These are phyloP conservation scores for Caryopteris hybrid DNA, from an alignment of 305 asterid genomes.

Conservation along the genomic window DNA sequence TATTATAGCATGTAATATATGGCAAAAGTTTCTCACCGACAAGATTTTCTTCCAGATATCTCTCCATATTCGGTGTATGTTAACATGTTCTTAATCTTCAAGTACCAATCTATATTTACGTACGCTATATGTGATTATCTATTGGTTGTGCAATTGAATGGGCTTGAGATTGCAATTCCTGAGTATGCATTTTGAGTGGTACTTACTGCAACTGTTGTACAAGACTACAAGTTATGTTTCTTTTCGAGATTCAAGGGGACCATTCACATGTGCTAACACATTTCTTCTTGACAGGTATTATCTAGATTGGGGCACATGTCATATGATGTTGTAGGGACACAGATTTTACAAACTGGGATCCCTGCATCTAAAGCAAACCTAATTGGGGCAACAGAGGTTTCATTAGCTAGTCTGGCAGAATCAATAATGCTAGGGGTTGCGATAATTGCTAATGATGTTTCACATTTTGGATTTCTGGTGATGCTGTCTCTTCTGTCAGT, in stretches of 20 bases:
- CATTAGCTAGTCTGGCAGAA: conserved; percentile 91
- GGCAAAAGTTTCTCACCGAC: background rate
- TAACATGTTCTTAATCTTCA: background rate
- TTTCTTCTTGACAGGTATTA: conserved; percentile 50
- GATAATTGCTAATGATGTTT: conserved; percentile 71
- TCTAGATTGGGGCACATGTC: conserved; percentile 96
- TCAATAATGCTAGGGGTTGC: conserved; percentile 84
- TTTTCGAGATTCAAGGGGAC: conserved; percentile 2
- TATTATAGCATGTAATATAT: background rate
- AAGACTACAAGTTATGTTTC: background rate
- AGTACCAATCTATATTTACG: background rate
- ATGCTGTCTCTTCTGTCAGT: conserved; percentile 70
- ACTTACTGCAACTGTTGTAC: background rate
- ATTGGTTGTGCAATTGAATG: background rate
- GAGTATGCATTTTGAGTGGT: background rate
- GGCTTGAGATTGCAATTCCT: background rate
- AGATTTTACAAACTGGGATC: conserved; percentile 87
- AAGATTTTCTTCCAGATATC: background rate
- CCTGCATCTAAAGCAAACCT: conserved; percentile 94
- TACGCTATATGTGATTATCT: background rate
- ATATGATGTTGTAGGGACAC: conserved; percentile 83
- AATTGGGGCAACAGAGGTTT: conserved; percentile 87
- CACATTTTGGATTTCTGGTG: conserved; percentile 79
- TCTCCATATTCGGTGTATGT: too few species aligned
- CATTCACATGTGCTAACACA: conserved; percentile 1